Base-by-base conservation (phyloP, 2,329 filamentous ascomycete species). In the Pezicula rhizophila region DNA sequence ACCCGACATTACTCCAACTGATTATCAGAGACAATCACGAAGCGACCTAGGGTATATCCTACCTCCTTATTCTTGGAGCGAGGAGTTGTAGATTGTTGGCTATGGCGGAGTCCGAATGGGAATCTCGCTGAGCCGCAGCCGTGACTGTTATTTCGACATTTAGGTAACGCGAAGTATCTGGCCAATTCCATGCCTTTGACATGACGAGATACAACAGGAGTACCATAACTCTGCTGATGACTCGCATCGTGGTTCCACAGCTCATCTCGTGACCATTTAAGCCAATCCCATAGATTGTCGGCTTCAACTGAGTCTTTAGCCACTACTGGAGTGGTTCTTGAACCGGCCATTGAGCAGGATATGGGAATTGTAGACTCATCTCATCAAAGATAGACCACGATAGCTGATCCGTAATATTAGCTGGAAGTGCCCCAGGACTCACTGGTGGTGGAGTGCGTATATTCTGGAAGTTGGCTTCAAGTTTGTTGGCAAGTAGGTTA, bases 301-400 rank as follows among this genome's bases (percentile, higher is more conserved):
- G 12, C 11, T 20, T 15, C 5, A 40, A 40, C 7, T 6, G 17
- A 23, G 15, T 14, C 10, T 40, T 14, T 17, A 17, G 7, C 38
- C 2, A 18, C 23, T 38, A 45, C 37, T 38, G 33, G 20, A 47
- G n/a, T 31, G 18, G 37, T 26, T 40, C 23, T 33, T 39, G 45
- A 15, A 20, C 34, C 18, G 46, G 39, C 46, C 46, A 48, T 23
- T 48, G 46, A n/a, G 26, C 35, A 8, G 33, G 39, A 48, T 48
- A 48, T 28, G 40, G 28, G 17, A 52, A 49, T 14, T 49, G 47
- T 15, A 52, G 43, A 33, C 50, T 52, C 42, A 49, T 56, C 12
- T 56, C 53, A 35, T 59, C 57, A 37, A 59, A 59, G 18, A 59
- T 57, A 6, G 53, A 48, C 57, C 57, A 57, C 5, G 48, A 48